These are phyloP conservation scores for Blastomyces silverae DNA, from an alignment of 2,329 filamentous ascomycete species.

Conservation along the genomic window DNA sequence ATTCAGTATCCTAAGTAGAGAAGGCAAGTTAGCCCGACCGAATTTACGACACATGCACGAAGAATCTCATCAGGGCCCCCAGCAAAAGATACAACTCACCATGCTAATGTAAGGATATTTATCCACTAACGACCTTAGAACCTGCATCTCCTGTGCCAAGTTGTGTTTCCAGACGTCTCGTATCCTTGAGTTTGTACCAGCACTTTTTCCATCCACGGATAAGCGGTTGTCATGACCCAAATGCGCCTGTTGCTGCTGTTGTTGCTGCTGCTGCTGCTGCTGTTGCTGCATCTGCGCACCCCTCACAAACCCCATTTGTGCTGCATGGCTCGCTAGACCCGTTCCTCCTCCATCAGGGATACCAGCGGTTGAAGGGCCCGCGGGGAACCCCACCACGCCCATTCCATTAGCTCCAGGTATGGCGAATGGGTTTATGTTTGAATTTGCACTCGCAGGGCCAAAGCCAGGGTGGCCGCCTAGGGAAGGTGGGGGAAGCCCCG, in stretches of 20 bases:
- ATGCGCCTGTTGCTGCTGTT: slow-evolving; percentile 40
- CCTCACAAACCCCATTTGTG: slow-evolving; percentile 78
- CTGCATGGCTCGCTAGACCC: slow-evolving; percentile 77
- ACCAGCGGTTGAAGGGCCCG: slow-evolving; percentile 46
- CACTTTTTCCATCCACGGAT: slow-evolving; percentile 50
- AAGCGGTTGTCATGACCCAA: slow-evolving; percentile 46
- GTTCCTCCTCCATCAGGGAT: slow-evolving; percentile 49
- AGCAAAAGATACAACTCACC: slow-evolving; percentile 52
- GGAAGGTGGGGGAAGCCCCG: slow-evolving; percentile 49
- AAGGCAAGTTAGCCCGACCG: slow-evolving; percentile 21
- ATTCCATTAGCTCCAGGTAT: slow-evolving; percentile 51
- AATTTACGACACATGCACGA: neutral
- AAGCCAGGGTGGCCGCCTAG: slow-evolving; percentile 65
- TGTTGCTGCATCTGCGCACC: slow-evolving; percentile 60
- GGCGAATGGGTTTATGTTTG: slow-evolving; percentile 60
- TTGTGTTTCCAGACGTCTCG: slow-evolving; percentile 95
- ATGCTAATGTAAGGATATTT: slow-evolving; percentile 96
- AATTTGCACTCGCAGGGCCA: slow-evolving; percentile 55
- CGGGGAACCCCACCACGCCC: slow-evolving; percentile 51
- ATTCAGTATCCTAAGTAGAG: slow-evolving; percentile 77
- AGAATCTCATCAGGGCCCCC: slow-evolving; percentile 17
- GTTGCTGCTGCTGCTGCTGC: slow-evolving; percentile 52
- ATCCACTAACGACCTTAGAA: slow-evolving; percentile 74
- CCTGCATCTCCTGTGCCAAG: slow-evolving; percentile 80
- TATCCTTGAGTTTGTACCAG: slow-evolving; percentile 69